Conservation (phyloP, 2,329 filamentous ascomycete genomes). For the Epicoccum sorghinum region DNA sequence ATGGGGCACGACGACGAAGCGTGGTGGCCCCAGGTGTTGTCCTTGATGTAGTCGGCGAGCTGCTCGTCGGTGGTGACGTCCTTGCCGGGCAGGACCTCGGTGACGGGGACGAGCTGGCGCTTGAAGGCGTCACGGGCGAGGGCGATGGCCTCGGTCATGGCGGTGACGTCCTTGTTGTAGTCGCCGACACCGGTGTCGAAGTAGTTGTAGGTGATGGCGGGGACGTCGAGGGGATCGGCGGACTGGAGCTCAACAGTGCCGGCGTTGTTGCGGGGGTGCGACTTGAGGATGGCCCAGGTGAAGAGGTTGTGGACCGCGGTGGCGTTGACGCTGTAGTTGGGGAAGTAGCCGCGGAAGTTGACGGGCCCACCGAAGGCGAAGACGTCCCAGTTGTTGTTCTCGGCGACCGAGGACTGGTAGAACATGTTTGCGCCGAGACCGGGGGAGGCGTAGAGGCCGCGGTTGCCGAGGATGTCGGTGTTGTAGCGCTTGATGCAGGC, state of each 20-base stretch:
- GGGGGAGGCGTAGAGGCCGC: constrained; percentile 56
- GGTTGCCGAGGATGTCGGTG: constrained; percentile 50
- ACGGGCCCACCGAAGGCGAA: constrained; percentile 62
- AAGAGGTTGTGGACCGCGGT: constrained; percentile 56
- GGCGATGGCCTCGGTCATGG: constrained; percentile 61
- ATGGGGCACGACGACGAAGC: constrained; percentile 64
- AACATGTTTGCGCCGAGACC: constrained; percentile 60
- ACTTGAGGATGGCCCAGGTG: constrained; percentile 63
- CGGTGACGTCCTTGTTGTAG: constrained; percentile 61
- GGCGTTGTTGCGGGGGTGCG: constrained; percentile 65
- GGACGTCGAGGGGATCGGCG: constrained; percentile 67
- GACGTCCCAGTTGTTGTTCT: constrained; percentile 59
- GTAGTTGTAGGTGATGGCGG: constrained; percentile 59
- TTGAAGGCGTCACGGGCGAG: constrained; percentile 54
- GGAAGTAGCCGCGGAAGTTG: constrained; percentile 63
- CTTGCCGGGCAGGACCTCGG: constrained; percentile 57
- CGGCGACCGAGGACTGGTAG: constrained; percentile 49
- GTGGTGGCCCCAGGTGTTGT: constrained; percentile 57
- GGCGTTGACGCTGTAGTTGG: constrained; percentile 60
- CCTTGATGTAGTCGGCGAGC: constrained; percentile 37
- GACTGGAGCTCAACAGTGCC: constrained; percentile 68
- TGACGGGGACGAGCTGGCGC: constrained; percentile 43
- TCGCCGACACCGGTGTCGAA: constrained; percentile 62
- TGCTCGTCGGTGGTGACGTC: constrained; percentile 48
- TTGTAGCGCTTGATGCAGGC: constrained; percentile 55